Evolutionary conservation across 768 basidiomycete genomes (phyloP).

Genomic region (Mycena haematopus): DNA sequence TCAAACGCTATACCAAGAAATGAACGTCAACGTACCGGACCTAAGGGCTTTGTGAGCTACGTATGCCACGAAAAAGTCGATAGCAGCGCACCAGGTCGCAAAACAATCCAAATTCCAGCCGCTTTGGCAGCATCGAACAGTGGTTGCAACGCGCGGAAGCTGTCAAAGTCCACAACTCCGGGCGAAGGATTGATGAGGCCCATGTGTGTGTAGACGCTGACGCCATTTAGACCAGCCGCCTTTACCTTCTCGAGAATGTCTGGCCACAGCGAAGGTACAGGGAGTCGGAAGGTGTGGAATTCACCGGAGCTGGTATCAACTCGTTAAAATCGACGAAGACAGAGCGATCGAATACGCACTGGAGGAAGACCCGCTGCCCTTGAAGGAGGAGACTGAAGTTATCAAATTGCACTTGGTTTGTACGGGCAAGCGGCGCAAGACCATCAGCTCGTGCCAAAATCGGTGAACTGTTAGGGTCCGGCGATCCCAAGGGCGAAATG

Average conservation of each 20-base stretch:
- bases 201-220: constrained; percentile 86
- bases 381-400: constrained; percentile 74
- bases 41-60: constrained; percentile 32
- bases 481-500: neutral
- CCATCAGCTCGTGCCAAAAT: constrained; percentile 7
- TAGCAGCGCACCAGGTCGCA: constrained; percentile 67
- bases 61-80: constrained; percentile 8
- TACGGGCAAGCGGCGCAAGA: constrained; percentile 11
- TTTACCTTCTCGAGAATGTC: constrained; percentile 85
- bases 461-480: constrained; percentile 11
- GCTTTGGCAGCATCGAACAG: constrained; percentile 76
- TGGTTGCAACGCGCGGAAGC: constrained; percentile 71
- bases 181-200: constrained; percentile 76
- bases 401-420: constrained; percentile 55
- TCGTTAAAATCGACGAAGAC: neutral
- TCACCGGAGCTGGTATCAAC: constrained; percentile 71
- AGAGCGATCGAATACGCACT: constrained; percentile 52
- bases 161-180: constrained; percentile 74
- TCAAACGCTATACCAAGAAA: neutral
- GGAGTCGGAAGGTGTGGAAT: constrained; percentile 84
- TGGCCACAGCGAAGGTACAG: constrained; percentile 80
- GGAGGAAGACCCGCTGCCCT: constrained; percentile 73
- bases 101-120: constrained; percentile 78
- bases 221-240: constrained; percentile 79
- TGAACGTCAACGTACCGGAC: constrained; percentile 39